Evolutionary conservation across 2,329 filamentous ascomycete species (phyloP).

Genomic region (Pseudocercospora cruenta): DNA sequence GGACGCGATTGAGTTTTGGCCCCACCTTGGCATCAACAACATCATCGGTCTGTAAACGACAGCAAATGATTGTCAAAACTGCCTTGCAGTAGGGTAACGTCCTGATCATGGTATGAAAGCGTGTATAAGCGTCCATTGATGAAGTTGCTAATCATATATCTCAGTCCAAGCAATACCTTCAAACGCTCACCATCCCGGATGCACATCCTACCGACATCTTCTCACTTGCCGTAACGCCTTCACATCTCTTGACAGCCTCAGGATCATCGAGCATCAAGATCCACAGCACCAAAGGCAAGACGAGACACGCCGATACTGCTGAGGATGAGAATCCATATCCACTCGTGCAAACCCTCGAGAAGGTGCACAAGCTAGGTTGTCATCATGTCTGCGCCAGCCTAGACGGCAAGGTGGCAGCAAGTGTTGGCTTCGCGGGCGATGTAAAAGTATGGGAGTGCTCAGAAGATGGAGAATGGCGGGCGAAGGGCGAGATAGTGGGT

Average conservation of each 20-base stretch:
- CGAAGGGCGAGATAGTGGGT: slow-evolving; percentile 41
- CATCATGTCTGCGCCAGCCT: slow-evolving; percentile 79
- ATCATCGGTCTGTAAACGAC: no score
- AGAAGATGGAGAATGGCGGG: slow-evolving; percentile 53
- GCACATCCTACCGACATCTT: slow-evolving; percentile 42
- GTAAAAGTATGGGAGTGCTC: slow-evolving; percentile 77
- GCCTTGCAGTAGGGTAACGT: background rate
- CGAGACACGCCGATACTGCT: slow-evolving; percentile 45
- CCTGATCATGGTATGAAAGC: background rate
- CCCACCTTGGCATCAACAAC: no score
- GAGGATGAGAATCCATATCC: slow-evolving; percentile 63
- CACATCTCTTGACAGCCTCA: slow-evolving; percentile 74
- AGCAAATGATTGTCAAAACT: background rate
- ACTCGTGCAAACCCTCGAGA: slow-evolving; percentile 75
- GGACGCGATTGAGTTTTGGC: no score
- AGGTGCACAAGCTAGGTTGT: slow-evolving; percentile 84
- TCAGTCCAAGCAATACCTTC: slow-evolving; percentile 98
- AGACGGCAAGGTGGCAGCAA: slow-evolving; percentile 74
- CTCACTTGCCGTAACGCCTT: slow-evolving; percentile 42
- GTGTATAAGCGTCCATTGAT: no score
- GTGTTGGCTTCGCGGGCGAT: slow-evolving; percentile 86
- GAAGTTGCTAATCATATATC: background rate
- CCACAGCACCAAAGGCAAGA: slow-evolving; percentile 65
- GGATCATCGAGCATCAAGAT: slow-evolving; percentile 82
- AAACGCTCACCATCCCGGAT: slow-evolving; percentile 85